Evolutionary conservation across 805 yeast genomes (phyloP), one percentile per base, ranked within the genome.

Genomic region (Candida morakotiae): DNA sequence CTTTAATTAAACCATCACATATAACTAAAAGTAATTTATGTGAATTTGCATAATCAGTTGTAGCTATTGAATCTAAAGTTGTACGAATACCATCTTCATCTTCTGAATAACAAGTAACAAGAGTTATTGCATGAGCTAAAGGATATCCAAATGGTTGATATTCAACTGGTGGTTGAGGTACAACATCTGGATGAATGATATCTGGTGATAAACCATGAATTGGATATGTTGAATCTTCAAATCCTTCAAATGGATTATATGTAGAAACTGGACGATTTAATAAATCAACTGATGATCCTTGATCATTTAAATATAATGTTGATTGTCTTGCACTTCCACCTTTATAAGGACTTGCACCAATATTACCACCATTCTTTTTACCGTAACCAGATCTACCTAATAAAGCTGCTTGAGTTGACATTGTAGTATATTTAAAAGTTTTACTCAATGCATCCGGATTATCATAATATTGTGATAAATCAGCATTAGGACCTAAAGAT

Each of bases 1-100:
- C 98, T 52, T 91, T 89, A 49, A 93, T 82, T 24, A 91, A 48
- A 48, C 98, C 98, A 65, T 93, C 98, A 69, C 98, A 91, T 10
- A 91, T 74, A 28, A 89, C 79, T 37, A 88, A 64, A 28, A 93
- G 70, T 44, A 93, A 66, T 58, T 91, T 93, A 61, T 93, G 98
- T 3, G 96, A 86, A 58, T 88, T 89, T 39, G 98, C 97, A 59
- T 84, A 93, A 46, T 87, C 95, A 1, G 97, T 87, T 1, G 96
- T 87, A n/a, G 95, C 86, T 35, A 93, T 57, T 2, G 98, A 91
- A 58, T 93, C 98, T 45, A 91, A 60, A 0, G 98, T 88, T 1
- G 91, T 79, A 51, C 98, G 73, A 40, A 93, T 61, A 44, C 94
- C 96, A 9, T 71, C 83, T 48, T 78, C 85, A 56, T 87, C 95